Evolutionary conservation across 2,329 filamentous ascomycete genomes (phyloP), one percentile per base, ranked within the genome.

Genomic region (Alternaria metachromatica): DNA sequence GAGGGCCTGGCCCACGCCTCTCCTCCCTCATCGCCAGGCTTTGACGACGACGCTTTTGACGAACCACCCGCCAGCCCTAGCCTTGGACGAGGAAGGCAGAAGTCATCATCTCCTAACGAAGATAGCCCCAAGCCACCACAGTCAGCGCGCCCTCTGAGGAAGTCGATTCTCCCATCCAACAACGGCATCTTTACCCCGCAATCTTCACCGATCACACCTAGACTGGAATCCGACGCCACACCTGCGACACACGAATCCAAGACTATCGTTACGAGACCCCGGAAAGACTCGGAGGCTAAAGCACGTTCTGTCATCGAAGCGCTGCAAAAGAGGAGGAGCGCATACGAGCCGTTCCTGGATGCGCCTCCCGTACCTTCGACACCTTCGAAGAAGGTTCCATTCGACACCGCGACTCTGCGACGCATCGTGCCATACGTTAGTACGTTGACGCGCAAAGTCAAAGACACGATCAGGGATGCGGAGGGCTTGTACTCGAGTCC

Each of bases 401-500:
- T 90, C 72, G 88, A 90, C 71, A 90, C 88, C 3, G 86, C 86
- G 25, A 90, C 88, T 46, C 82, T 90, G 13, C 84, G 85, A 67
- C 86, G 89, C 72, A 87, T 90, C 60, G 88, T 90, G 25, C 84
- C 84, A 5, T 84, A 85, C 68, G 84, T 85, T 45, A 82, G 78
- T 61, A 80, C 80, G 10, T 75, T 85, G 60, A 83, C 82, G 60
- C 82, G 82, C 37, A 82, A 81, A 70, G 83, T 84, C 53, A 85
- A 84, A 69, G 81, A 83, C 53, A 79, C 79, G 2, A 71, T 85
- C 58, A 79, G 83, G 46, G 82, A 84, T 64, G 82, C 81, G 15
- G 83, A 85, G 72, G 82, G 81, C 21, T 75, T 84, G 12, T 83
- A 84, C 62, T 80, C 79, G 20, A 84, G 82, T 63, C 83, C 83